Evolutionary conservation across 2,329 filamentous ascomycete species (phyloP), one percentile per base, ranked within the genome.

Genomic region (Domatiomyces globalis): DNA sequence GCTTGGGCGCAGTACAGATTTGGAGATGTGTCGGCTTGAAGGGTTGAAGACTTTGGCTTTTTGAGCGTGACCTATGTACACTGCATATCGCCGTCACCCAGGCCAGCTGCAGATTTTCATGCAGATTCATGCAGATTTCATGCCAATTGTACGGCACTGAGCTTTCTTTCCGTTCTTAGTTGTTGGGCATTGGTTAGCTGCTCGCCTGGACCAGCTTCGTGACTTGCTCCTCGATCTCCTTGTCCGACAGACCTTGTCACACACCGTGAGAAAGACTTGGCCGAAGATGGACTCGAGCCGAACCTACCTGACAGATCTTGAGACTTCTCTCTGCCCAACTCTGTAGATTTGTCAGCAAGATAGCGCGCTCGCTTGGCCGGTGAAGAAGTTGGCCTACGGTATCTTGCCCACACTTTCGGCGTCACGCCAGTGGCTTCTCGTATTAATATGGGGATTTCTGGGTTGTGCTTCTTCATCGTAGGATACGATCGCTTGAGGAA

Each of bases 401-500:
- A 98, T 81, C 92, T 79, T 61, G 90, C 89, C 70, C 84, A 96
- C 58, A 98, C 80, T 69, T 81, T 84, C 58, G 92, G 90, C 67
- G 85, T 74, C 50, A 86, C 87, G 64, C 86, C 87, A 61, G 80
- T 74, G 49, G 90, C 92, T 75, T 96, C 92, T 66, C 92, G 86
- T 65, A 98, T 82, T 75, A 98, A 76, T 71, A 98, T 96, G 50
- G 92, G 92, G 47, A 79, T 89, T 70, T 85, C 75, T 52, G 92
- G 92, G 75, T 98, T 98, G 78, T 90, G 86, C 77, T 94, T 94
- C 81, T 98, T 98, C 90, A 98, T 96, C 54, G 86, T 92, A 46
- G 92, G 92, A 71, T 98, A 98, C 60, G 88, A 83, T 67, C 87
- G 81, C 59, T 83, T 84, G 60, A 98, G 77, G 73, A 98, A 98